Percentiles rank a stretch among this genome's conserved stretches.
Conservation (phyloP, 257 asterid genomes). For the Capsicum rhomboideum region DNA sequence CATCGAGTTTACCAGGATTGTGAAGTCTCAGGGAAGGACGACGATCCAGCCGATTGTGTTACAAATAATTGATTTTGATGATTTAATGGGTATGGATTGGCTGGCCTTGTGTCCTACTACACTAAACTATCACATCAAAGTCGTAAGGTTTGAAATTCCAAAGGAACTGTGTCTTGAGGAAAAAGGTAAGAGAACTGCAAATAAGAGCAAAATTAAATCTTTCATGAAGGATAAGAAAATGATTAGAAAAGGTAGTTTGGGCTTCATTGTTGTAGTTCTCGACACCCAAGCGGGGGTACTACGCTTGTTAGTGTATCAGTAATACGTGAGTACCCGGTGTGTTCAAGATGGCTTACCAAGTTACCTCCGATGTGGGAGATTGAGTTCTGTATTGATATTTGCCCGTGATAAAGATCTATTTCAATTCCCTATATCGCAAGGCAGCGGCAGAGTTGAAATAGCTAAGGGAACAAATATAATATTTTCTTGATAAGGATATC, state of each 20-base stretch:
- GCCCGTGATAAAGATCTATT: background rate
- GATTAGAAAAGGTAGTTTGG: background rate
- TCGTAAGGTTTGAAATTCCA: background rate
- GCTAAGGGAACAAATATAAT: background rate
- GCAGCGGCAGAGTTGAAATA: background rate
- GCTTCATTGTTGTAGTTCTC: background rate
- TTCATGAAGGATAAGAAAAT: background rate
- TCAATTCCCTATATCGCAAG: background rate
- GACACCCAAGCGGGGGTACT: background rate
- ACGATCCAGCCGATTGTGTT: background rate
- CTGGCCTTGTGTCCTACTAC: background rate
- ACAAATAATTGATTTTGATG: background rate
- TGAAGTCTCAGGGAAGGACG: background rate
- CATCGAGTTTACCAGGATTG: background rate
- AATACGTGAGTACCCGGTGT: background rate
- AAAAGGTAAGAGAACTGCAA: background rate
- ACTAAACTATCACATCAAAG: background rate
- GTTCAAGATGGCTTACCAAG: background rate
- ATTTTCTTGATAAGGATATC: background rate
- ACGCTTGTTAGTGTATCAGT: background rate
- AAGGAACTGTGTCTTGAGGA: background rate
- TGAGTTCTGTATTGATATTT: background rate
- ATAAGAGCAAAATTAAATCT: background rate
- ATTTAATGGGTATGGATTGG: background rate
- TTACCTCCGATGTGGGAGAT: background rate